These are phyloP conservation scores for Scytalidium sp. DNA, from an alignment of 2,329 filamentous ascomycete species.

Conservation along the genomic window DNA sequence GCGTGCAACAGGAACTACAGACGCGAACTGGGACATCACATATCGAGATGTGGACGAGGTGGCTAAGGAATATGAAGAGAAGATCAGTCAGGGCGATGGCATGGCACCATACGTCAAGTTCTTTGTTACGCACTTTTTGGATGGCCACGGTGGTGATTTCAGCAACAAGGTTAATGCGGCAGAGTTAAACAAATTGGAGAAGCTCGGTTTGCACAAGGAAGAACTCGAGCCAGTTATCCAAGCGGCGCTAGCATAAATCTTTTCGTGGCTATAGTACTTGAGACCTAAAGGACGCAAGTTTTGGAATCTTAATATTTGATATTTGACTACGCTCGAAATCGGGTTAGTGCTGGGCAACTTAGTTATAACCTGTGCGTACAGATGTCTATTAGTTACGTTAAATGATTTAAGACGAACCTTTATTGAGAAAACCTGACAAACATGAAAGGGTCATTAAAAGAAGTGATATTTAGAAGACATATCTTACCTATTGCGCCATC, in stretches of 20 bases:
- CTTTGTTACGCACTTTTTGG: constrained; percentile 2
- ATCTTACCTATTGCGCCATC: too few species aligned
- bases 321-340: too few species aligned
- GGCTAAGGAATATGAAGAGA: not conserved
- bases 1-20: constrained; percentile 19
- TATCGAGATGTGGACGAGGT: constrained; percentile 2
- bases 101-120: constrained; percentile 2
- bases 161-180: constrained; percentile 1
- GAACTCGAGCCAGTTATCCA: not conserved
- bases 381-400: too few species aligned
- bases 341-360: too few species aligned
- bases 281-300: too few species aligned
- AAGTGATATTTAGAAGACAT: too few species aligned
- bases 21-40: constrained; percentile 19
- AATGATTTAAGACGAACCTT: too few species aligned
- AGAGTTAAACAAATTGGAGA: constrained; percentile 1
- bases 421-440: too few species aligned
- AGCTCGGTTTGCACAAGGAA: constrained; percentile 1
- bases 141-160: constrained; percentile 1
- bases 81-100: constrained; percentile 1
- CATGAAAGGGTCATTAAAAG: too few species aligned
- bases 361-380: too few species aligned
- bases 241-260: not conserved
- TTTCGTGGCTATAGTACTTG: too few species aligned
- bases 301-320: too few species aligned